Conservation (phyloP, 176 grass and related monocot genomes). For the Themeda triandra region DNA sequence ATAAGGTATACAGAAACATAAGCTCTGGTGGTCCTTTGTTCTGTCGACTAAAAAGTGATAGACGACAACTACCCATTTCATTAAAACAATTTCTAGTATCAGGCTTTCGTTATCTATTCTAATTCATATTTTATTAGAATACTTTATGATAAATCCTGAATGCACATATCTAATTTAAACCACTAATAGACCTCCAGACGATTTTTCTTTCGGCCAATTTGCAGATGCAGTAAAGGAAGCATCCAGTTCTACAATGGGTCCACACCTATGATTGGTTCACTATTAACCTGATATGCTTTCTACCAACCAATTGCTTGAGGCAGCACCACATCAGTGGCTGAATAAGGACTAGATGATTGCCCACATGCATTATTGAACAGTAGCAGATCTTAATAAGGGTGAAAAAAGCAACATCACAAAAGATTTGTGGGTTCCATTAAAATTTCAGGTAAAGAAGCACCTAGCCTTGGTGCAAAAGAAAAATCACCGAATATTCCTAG, state of each 20-base stretch:
- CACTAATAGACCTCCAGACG: background rate
- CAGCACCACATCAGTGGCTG: slow-evolving; percentile 4
- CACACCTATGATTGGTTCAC: slow-evolving; percentile 15
- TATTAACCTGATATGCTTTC: background rate
- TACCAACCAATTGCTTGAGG: slow-evolving; percentile 17
- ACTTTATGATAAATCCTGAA: background rate
- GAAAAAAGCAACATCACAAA: slow-evolving; percentile 27
- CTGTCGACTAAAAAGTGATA: background rate
- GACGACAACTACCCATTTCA: background rate
- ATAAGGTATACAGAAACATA: slow-evolving; percentile 9
- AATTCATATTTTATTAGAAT: background rate
- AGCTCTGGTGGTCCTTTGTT: background rate
- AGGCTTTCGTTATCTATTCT: background rate
- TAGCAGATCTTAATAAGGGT: background rate
- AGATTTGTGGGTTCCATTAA: slow-evolving; percentile 41
- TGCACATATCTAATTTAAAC: background rate
- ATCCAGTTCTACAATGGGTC: background rate
- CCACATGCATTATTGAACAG: slow-evolving; percentile 11
- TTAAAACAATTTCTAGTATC: slow-evolving; percentile 12
- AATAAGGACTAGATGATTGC: slow-evolving; percentile 21
- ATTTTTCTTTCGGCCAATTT: too few relatives aligned
- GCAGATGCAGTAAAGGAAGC: background rate
- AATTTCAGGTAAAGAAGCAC: slow-evolving; percentile 32
- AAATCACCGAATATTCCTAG: slow-evolving; percentile 18
- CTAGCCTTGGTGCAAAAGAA: background rate